phyloP scores from a whole-genome alignment of 176 grass and related monocot genomes.

The Carex parvula region DNA sequence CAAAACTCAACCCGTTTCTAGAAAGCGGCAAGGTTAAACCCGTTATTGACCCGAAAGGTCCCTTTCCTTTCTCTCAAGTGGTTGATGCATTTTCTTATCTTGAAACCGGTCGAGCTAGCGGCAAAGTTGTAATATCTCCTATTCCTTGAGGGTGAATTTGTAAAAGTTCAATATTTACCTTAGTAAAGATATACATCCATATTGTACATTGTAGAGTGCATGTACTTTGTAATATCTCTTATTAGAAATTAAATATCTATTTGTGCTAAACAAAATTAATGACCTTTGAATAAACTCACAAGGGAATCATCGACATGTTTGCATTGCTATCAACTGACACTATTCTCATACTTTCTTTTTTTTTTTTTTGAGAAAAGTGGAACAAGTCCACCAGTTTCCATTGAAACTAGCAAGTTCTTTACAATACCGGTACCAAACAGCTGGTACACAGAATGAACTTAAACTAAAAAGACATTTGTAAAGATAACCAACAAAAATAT shows the following conservation, averaged over 20 bases:
- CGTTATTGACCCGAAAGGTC: slow-evolving; percentile 49
- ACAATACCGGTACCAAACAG: too few species aligned
- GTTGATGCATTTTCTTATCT: slow-evolving; percentile 81
- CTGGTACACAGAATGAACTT: too few species aligned
- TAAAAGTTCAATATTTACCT: neutral
- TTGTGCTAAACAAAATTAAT: neutral
- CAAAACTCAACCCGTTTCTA: slow-evolving; percentile 78
- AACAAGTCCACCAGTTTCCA: too few species aligned
- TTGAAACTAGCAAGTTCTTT: too few species aligned
- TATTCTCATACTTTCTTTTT: neutral
- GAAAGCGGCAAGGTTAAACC: slow-evolving; percentile 82
- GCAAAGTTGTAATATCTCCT: slow-evolving; percentile 77
- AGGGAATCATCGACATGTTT: neutral
- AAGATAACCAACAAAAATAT: too few species aligned
- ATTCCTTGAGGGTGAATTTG: slow-evolving; percentile 42
- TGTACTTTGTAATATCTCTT: neutral
- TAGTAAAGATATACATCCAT: neutral
- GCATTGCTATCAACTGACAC: neutral
- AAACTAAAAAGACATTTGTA: too few species aligned
- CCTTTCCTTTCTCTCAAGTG: slow-evolving; percentile 64
- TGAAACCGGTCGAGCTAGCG: slow-evolving; percentile 65
- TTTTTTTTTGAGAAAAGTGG: too few species aligned
- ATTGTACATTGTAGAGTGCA: neutral
- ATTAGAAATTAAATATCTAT: neutral
- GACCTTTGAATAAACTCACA: neutral